Evolutionary conservation across 306 rosid species (phyloP).

Genomic region (Quercus mongolica): DNA sequence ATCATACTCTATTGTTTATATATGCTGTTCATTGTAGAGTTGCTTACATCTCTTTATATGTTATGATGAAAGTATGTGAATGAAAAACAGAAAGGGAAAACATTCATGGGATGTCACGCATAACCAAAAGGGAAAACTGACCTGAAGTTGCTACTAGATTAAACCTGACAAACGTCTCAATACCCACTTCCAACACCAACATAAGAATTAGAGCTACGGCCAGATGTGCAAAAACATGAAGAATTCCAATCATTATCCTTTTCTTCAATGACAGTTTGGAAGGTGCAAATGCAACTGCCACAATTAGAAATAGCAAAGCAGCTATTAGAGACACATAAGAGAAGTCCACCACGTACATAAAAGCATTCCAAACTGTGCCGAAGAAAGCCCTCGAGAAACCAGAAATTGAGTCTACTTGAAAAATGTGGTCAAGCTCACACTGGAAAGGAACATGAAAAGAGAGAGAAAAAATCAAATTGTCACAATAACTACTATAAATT

Average conservation of each 20-base stretch:
- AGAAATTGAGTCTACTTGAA: conserved; percentile 72
- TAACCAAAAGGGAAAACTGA: conserved; percentile 12
- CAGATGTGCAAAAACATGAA: conserved; percentile 88
- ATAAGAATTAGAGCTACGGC: conserved; percentile 78
- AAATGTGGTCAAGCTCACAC: conserved; percentile 86
- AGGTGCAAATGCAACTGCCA: conserved; percentile 73
- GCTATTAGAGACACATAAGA: conserved; percentile 74
- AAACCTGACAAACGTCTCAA: conserved; percentile 77
- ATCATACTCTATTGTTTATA: too few relatives aligned
- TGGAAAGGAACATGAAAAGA: conserved; percentile 27
- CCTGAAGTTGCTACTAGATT: conserved; percentile 88
- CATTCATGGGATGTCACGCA: background rate
- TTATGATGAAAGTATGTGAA: too few relatives aligned
- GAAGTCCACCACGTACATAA: conserved; percentile 56
- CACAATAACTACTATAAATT: too few relatives aligned
- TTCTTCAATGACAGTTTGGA: conserved; percentile 72
- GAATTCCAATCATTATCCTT: conserved; percentile 63
- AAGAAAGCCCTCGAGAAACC: conserved; percentile 66
- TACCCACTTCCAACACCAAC: conserved; percentile 84
- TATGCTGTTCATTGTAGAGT: too few relatives aligned
- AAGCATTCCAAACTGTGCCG: conserved; percentile 80
- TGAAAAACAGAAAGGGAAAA: too few relatives aligned
- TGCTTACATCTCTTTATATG: too few relatives aligned
- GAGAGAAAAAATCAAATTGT: background rate
- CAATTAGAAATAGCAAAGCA: conserved; percentile 52